phyloP scores from a whole-genome alignment of 495 filamentous ascomycete genomes.

The Melanomma pulvis-pyrius region DNA sequence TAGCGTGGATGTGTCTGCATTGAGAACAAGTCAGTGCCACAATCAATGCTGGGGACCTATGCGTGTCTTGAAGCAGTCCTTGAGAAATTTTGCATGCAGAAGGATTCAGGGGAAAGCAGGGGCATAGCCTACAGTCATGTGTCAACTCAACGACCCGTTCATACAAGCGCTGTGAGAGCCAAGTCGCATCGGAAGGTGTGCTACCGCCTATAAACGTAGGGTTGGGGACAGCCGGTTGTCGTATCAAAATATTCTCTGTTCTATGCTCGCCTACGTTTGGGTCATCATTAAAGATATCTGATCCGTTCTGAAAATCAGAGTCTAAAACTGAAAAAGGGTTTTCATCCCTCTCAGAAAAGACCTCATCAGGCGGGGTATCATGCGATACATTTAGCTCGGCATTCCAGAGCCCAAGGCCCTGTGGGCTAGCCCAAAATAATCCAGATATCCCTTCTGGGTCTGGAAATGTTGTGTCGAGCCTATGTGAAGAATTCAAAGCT shows the following conservation, averaged over 20 bases:
- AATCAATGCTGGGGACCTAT: neutral
- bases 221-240: neutral
- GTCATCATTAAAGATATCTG: neutral
- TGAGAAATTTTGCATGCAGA: neutral
- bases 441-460: neutral
- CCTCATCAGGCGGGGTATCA: neutral
- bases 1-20: slow-evolving; percentile 6
- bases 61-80: too few relatives aligned
- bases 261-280: neutral
- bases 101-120: neutral
- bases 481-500: neutral
- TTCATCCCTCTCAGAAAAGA: neutral
- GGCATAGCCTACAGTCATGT: slow-evolving; percentile 9
- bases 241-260: neutral
- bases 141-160: slow-evolving; percentile 7
- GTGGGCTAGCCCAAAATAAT: neutral
- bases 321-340: neutral
- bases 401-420: neutral
- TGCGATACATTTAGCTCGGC: neutral
- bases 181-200: slow-evolving; percentile 4
- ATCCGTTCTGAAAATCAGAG: neutral
- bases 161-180: slow-evolving; percentile 12
- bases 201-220: neutral
- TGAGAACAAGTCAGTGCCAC: neutral
- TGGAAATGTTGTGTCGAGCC: neutral